phyloP scores from a whole-genome alignment of 495 filamentous ascomycete genomes.

The Pseudoneurospora amorphoporcata region DNA sequence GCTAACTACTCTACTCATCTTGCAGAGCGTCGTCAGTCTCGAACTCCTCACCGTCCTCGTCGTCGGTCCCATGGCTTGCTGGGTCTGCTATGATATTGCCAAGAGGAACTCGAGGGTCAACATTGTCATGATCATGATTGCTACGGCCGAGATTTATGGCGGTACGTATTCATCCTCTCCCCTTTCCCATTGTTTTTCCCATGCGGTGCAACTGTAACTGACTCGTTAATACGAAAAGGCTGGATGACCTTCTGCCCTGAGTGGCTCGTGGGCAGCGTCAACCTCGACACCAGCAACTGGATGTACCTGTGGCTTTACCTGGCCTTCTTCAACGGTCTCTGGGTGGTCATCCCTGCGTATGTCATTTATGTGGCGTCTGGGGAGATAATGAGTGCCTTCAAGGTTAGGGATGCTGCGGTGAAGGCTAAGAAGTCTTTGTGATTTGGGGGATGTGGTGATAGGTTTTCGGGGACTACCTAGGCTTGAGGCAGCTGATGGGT shows the following conservation, averaged over 20 bases:
- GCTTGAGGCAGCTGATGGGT: background rate
- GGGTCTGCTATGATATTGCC: conserved; percentile 56
- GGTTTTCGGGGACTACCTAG: too few species aligned
- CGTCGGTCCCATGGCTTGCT: conserved; percentile 61
- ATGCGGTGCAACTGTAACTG: background rate
- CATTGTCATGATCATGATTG: conserved; percentile 63
- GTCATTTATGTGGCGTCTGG: conserved; percentile 56
- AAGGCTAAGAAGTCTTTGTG: conserved; percentile 13
- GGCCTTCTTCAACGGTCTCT: conserved; percentile 83
- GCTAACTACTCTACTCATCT: background rate
- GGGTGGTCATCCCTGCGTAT: conserved; percentile 75
- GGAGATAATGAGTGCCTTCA: conserved; percentile 50
- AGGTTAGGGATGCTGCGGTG: conserved; percentile 16
- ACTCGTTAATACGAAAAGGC: conserved; percentile 27
- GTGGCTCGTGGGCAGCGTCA: conserved; percentile 69
- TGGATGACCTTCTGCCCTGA: conserved; percentile 97
- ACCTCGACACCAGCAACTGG: conserved; percentile 69
- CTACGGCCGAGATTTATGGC: conserved; percentile 92
- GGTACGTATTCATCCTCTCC: conserved; percentile 31
- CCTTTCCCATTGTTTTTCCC: background rate
- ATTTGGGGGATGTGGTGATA: background rate
- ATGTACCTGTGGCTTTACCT: conserved; percentile 88
- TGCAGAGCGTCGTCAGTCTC: conserved; percentile 58
- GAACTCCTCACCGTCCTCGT: conserved; percentile 79
- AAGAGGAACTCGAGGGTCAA: conserved; percentile 49